A percentile compares a stretch with the other conserved stretches of the same genome.
Evolutionary conservation across 1,284 basidiomycete species (phyloP).

Genomic region (Boletus coffeatus): DNA sequence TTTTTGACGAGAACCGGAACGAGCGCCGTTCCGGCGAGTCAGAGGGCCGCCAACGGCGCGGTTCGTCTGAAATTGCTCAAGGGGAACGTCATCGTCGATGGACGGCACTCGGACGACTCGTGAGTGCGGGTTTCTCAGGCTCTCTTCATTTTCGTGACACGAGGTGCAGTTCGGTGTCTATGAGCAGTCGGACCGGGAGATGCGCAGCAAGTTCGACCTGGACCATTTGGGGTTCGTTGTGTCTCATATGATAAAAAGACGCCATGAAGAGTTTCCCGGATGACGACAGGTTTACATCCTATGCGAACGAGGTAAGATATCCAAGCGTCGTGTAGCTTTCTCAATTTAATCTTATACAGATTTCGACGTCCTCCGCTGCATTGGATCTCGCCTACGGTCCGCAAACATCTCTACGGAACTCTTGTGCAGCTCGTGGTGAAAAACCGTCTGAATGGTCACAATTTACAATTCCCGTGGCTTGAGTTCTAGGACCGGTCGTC

Average conservation of each 20-base stretch:
- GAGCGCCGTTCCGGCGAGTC: too few relatives aligned
- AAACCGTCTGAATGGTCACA: conserved; percentile 93
- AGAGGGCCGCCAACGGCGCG: too few relatives aligned
- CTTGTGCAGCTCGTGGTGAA: conserved; percentile 55
- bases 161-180: too few relatives aligned
- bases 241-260: conserved; percentile 43
- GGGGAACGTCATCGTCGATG: too few relatives aligned
- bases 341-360: conserved; percentile 34
- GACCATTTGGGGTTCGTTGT: conserved; percentile 7
- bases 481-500: conserved; percentile 50
- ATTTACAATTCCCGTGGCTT: conserved; percentile 59
- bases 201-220: conserved; percentile 68
- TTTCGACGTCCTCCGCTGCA: conserved; percentile 88
- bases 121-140: too few relatives aligned
- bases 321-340: conserved; percentile 1
- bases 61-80: too few relatives aligned
- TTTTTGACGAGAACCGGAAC: too few relatives aligned
- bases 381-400: conserved; percentile 88
- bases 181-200: conserved; percentile 84
- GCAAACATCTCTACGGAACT: conserved; percentile 68
- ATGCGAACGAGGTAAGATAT: conserved; percentile 57
- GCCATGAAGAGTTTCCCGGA: conserved; percentile 91
- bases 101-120: too few relatives aligned
- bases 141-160: too few relatives aligned
- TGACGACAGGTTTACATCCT: conserved; percentile 77